Conservation (phyloP, 176 grass and related monocot genomes). For the Metroxylon sagu region DNA sequence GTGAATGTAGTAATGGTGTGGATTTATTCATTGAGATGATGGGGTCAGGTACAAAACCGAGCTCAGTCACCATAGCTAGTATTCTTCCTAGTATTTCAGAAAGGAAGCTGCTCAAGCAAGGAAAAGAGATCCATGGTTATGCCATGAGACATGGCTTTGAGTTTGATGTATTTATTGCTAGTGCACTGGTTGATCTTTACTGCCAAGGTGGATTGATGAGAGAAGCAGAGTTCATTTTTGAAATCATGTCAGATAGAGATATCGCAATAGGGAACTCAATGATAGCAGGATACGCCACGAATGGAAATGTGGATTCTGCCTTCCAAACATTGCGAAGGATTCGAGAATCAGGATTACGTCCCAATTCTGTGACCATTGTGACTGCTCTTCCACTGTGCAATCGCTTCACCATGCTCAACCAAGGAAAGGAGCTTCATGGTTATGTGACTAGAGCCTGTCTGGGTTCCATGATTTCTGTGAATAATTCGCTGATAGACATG, state of each 20-base stretch:
- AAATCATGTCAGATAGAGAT: conserved; percentile 27
- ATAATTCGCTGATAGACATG: conserved; percentile 60
- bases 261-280: conserved; percentile 52
- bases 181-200: conserved; percentile 52
- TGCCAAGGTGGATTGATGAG: conserved; percentile 23
- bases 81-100: conserved; percentile 46
- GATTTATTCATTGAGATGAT: conserved; percentile 40
- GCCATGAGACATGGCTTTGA: conserved; percentile 32
- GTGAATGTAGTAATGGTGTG: conserved; percentile 14
- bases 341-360: conserved; percentile 27
- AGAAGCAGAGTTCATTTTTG: conserved; percentile 29
- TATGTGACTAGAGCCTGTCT: conserved; percentile 28
- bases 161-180: conserved; percentile 35
- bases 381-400: conserved; percentile 49
- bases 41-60: conserved; percentile 32
- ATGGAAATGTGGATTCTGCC: conserved; percentile 39
- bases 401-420: conserved; percentile 28
- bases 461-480: conserved; percentile 37
- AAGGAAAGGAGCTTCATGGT: conserved; percentile 43
- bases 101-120: conserved; percentile 22
- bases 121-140: conserved; percentile 40
- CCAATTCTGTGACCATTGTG: conserved; percentile 44
- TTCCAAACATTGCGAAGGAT: conserved; percentile 24
- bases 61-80: conserved; percentile 32
- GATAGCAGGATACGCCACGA: conserved; percentile 31